Evolutionary conservation across 495 filamentous ascomycete genomes (phyloP).

Genomic region (Penicillium soppii): DNA sequence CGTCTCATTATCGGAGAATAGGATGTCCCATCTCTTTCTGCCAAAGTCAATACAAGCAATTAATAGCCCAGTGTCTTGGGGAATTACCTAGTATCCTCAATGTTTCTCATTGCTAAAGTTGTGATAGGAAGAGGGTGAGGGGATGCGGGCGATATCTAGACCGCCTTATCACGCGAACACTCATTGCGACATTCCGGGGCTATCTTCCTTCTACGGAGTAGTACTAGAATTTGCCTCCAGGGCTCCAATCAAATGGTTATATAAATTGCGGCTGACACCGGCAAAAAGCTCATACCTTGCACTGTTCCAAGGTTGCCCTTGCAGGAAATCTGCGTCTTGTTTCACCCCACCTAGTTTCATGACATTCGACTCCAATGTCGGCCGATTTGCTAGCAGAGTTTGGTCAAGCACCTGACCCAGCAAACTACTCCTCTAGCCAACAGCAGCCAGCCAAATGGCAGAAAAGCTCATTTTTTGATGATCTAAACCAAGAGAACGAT

Average conservation of each 20-base stretch:
- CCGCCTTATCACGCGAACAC: conserved; percentile 22
- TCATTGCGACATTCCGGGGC: conserved; percentile 17
- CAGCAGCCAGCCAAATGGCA: conserved; percentile 13
- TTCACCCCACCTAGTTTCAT: conserved; percentile 2
- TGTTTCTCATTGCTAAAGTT: conserved; percentile 54
- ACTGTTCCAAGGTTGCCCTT: too few relatives aligned
- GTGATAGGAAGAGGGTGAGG: conserved; percentile 10
- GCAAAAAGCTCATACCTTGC: not conserved
- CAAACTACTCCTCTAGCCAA: conserved; percentile 13
- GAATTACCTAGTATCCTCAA: conserved; percentile 60
- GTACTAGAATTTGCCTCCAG: not conserved
- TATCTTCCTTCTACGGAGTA: too few relatives aligned
- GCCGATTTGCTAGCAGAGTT: conserved; percentile 75
- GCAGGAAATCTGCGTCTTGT: not conserved
- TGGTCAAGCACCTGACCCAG: conserved; percentile 36
- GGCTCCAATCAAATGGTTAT: not conserved
- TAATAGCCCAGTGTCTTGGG: not conserved
- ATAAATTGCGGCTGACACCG: not conserved
- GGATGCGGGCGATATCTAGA: conserved; percentile 21
- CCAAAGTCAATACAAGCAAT: conserved; percentile 4
- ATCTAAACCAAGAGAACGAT: conserved; percentile 22
- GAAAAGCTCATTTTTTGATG: conserved; percentile 25
- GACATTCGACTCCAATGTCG: conserved; percentile 58
- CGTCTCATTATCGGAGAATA: conserved; percentile 58
- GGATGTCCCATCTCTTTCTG: conserved; percentile 65